These are phyloP conservation scores for Gloeopeniophorella convolvens DNA, from an alignment of 768 basidiomycete species.

Conservation along the genomic window DNA sequence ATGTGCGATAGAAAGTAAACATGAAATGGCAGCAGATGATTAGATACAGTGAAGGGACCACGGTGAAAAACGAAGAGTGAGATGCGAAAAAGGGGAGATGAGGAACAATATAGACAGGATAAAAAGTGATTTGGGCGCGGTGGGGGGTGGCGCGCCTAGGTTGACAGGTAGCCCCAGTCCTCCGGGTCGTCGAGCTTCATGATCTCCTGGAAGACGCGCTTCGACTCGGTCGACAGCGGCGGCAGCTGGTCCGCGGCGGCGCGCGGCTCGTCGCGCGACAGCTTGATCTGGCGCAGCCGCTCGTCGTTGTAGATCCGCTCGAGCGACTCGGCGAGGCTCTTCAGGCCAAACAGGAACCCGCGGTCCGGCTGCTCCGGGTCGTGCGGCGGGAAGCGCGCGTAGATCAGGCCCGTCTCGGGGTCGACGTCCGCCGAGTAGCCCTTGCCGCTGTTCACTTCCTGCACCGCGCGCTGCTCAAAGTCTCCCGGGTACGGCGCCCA, in stretches of 20 bases:
- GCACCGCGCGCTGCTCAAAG: conserved; percentile 32
- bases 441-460: conserved; percentile 49
- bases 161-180: conserved; percentile 73
- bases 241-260: conserved; percentile 46
- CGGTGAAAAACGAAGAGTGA: no score
- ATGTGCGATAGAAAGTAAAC: conserved; percentile 1
- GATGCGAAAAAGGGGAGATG: neutral
- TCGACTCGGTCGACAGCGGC: conserved; percentile 61
- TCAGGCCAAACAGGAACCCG: conserved; percentile 89
- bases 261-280: conserved; percentile 41
- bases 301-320: conserved; percentile 87
- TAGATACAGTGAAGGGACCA: no score
- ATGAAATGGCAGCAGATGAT: conserved; percentile 12
- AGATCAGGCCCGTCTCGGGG: conserved; percentile 72
- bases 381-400: conserved; percentile 92
- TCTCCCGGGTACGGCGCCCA: conserved; percentile 64
- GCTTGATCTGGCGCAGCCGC: conserved; percentile 60
- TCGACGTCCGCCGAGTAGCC: conserved; percentile 83
- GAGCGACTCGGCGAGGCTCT: conserved; percentile 68
- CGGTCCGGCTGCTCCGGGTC: conserved; percentile 85
- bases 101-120: conserved; percentile 3
- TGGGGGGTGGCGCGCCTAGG: conserved; percentile 32
- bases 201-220: conserved; percentile 73
- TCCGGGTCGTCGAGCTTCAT: conserved; percentile 55
- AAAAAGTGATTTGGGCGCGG: neutral